Percentiles rank a stretch among this genome's conserved stretches.
Evolutionary conservation across 345 rosid genomes (phyloP).

Genomic region (Rubroshorea leprosula): DNA sequence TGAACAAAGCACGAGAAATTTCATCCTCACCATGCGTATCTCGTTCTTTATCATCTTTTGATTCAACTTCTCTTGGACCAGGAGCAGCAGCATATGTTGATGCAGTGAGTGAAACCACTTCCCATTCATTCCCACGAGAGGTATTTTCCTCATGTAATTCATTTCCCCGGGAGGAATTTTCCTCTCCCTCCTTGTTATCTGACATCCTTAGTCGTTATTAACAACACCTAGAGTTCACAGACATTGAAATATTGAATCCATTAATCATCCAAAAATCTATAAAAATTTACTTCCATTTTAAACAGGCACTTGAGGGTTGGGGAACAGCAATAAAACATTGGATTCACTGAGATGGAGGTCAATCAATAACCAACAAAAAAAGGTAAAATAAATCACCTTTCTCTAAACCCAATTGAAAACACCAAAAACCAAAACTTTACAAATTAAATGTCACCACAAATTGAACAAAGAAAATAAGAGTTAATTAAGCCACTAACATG

Average conservation of each 20-base stretch:
- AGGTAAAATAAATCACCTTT: background rate
- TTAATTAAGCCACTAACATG: background rate
- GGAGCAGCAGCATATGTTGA: constrained; percentile 93
- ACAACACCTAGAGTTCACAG: constrained; percentile 9
- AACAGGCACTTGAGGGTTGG: background rate
- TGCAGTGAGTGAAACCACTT: constrained; percentile 88
- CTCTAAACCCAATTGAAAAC: background rate
- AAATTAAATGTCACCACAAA: no score
- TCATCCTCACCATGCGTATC: constrained; percentile 33
- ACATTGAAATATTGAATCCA: background rate
- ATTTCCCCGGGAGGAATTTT: constrained; percentile 43
- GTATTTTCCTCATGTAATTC: constrained; percentile 23
- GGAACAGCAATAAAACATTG: background rate
- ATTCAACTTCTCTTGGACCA: constrained; percentile 47
- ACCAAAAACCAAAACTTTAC: background rate
- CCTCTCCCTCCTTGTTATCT: constrained; percentile 41
- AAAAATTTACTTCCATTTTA: background rate
- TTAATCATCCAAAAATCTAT: background rate
- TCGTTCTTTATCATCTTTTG: constrained; percentile 31
- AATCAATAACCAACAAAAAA: background rate
- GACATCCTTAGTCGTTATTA: constrained; percentile 38
- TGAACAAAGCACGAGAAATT: constrained; percentile 56
- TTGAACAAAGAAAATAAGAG: background rate
- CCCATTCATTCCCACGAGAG: constrained; percentile 79
- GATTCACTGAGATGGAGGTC: background rate